phyloP scores from a whole-genome alignment of 768 basidiomycete species.

The Russula earlei region DNA sequence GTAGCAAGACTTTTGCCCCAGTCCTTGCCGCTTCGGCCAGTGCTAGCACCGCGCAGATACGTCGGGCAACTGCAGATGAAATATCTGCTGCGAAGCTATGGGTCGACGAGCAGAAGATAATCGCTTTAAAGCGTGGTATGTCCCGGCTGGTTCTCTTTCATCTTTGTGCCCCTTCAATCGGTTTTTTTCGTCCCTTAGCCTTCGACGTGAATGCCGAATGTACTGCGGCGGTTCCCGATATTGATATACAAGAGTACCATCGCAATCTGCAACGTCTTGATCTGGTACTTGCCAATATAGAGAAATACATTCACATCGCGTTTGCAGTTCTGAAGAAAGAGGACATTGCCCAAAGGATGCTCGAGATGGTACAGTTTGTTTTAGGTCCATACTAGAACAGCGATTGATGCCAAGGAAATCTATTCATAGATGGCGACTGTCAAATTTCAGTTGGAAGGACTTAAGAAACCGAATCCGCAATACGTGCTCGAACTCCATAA shows the following conservation, averaged over 20 bases:
- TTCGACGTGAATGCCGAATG: too few species aligned
- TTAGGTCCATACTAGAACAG: neutral
- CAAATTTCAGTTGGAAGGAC: slow-evolving; percentile 8
- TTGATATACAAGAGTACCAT: slow-evolving; percentile 3
- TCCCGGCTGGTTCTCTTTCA: neutral
- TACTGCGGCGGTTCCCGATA: neutral
- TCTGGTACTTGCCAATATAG: neutral
- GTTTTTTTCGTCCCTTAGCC: neutral
- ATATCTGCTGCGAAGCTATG: neutral
- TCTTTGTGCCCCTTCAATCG: neutral
- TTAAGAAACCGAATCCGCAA: slow-evolving; percentile 1
- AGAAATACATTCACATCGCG: slow-evolving; percentile 7
- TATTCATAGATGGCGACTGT: neutral
- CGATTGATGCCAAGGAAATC: neutral
- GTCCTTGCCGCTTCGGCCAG: neutral
- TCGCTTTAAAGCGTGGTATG: neutral
- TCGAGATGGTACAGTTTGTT: slow-evolving; percentile 2
- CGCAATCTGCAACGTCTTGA: slow-evolving; percentile 11
- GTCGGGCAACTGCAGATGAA: too few species aligned
- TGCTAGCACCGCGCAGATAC: neutral
- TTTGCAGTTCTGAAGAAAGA: neutral
- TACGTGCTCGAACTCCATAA: slow-evolving; percentile 14
- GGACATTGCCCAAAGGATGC: neutral
- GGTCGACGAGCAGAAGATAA: neutral
- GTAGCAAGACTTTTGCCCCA: neutral